Evolutionary conservation across 805 yeast genomes (phyloP).

Genomic region (Candida chauliodis): DNA sequence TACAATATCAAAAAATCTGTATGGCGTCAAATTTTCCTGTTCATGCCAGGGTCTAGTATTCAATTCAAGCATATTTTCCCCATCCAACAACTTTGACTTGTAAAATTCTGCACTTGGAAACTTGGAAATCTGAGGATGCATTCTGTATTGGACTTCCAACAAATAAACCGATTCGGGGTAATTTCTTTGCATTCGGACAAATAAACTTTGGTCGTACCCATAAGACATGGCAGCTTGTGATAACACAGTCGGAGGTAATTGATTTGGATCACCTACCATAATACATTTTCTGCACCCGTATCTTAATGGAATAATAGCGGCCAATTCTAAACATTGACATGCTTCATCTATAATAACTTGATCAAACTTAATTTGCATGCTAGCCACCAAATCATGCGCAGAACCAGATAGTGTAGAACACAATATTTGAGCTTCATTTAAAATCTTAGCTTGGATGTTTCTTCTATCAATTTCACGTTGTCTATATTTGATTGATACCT

Average conservation of each 20-base stretch:
- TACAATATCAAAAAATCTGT: conserved; percentile 68
- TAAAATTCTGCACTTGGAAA: conserved; percentile 90
- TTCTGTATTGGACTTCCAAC: conserved; percentile 90
- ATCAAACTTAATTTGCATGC: conserved; percentile 73
- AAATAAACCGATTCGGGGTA: conserved; percentile 60
- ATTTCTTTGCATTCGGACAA: conserved; percentile 84
- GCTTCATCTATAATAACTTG: conserved; percentile 96
- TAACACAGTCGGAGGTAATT: conserved; percentile 93
- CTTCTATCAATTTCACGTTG: conserved; percentile 76
- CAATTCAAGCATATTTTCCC: conserved; percentile 59
- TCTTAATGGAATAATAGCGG: conserved; percentile 85
- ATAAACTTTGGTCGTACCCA: conserved; percentile 85
- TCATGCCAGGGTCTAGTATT: conserved; percentile 78
- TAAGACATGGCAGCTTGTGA: conserved; percentile 80
- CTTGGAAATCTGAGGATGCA: conserved; percentile 88
- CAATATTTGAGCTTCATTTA: conserved; percentile 75
- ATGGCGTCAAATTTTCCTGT: conserved; percentile 58
- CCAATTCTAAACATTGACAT: conserved; percentile 92
- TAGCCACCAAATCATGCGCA: conserved; percentile 81
- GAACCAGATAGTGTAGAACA: conserved; percentile 93
- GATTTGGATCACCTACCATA: conserved; percentile 99
- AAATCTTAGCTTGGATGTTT: conserved; percentile 66
- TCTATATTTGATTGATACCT: conserved; percentile 62
- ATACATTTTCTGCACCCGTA: conserved; percentile 89
- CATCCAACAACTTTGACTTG: conserved; percentile 67